Percentiles rank a stretch among this genome's conserved stretches.
Evolutionary conservation across 2,329 filamentous ascomycete genomes (phyloP).

Genomic region (Sclerotiophoma versabilis): DNA sequence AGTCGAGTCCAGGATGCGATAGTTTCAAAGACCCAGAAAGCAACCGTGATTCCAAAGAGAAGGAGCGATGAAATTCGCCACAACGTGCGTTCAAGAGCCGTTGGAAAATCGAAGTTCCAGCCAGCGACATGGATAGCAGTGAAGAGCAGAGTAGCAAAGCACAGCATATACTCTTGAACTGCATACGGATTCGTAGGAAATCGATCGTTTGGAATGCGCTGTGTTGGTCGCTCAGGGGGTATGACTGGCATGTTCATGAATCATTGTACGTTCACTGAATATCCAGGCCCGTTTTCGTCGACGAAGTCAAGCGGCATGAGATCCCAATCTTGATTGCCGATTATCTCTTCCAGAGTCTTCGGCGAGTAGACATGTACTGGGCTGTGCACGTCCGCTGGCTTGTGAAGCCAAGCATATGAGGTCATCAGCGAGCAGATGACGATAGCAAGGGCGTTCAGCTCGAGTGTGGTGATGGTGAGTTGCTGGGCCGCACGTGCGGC

Average conservation of each 20-base stretch:
- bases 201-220: conserved; percentile 24
- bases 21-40: conserved; percentile 28
- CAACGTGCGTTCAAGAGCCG: conserved; percentile 9
- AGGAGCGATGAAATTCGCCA: conserved; percentile 22
- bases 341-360: conserved; percentile 6
- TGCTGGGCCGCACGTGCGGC: conserved; percentile 18
- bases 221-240: conserved; percentile 22
- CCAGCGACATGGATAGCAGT: conserved; percentile 19
- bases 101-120: conserved; percentile 26
- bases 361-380: conserved; percentile 16
- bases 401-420: conserved; percentile 23
- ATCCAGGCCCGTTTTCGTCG: conserved; percentile 20
- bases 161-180: conserved; percentile 23
- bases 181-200: conserved; percentile 26
- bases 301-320: conserved; percentile 22
- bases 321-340: conserved; percentile 14
- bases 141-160: conserved; percentile 16
- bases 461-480: conserved; percentile 22
- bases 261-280: conserved; percentile 26
- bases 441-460: conserved; percentile 27
- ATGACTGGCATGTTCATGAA: conserved; percentile 29
- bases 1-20: conserved; percentile 26
- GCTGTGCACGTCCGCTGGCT: conserved; percentile 22
- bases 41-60: conserved; percentile 26
- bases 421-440: conserved; percentile 23